phyloP scores from a whole-genome alignment of 139 green algal genomes.

The Micractinium sp. region DNA sequence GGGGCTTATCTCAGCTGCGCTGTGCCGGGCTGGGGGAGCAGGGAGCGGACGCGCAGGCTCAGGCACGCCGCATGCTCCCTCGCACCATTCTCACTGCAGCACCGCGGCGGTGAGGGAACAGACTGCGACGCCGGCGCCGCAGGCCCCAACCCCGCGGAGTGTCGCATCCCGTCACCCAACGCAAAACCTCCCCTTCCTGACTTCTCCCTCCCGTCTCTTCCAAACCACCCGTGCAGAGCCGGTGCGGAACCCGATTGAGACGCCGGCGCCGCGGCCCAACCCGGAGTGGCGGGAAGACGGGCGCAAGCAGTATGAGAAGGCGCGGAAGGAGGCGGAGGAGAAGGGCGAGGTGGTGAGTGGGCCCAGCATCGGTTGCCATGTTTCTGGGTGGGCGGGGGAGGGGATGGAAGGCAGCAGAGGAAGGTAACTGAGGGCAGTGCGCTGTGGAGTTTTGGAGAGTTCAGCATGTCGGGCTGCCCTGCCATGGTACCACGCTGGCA shows the following conservation, averaged over 20 bases:
- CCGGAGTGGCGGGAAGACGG: background rate
- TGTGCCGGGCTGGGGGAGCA: too few species aligned
- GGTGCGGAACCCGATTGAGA: conserved; percentile 10
- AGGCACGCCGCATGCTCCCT: too few species aligned
- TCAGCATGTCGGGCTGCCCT: too few species aligned
- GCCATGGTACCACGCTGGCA: background rate
- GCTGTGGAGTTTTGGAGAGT: too few species aligned
- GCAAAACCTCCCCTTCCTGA: background rate
- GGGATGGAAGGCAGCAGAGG: background rate
- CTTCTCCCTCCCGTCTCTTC: background rate
- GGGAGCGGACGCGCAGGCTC: too few species aligned
- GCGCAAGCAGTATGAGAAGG: background rate
- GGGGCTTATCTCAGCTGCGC: too few species aligned
- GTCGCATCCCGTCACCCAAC: background rate
- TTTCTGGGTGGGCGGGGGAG: background rate
- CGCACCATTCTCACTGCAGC: too few species aligned
- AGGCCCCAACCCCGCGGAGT: too few species aligned
- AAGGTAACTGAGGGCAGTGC: too few species aligned
- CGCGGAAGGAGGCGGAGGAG: background rate
- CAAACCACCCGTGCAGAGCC: background rate
- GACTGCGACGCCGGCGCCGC: too few species aligned
- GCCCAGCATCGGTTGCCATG: background rate
- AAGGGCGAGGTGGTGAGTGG: background rate
- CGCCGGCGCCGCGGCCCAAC: background rate
- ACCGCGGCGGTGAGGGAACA: too few species aligned